Evolutionary conservation across 2,329 filamentous ascomycete genomes (phyloP), one percentile per base, ranked within the genome.

Genomic region (Microsporum ferrugineum): DNA sequence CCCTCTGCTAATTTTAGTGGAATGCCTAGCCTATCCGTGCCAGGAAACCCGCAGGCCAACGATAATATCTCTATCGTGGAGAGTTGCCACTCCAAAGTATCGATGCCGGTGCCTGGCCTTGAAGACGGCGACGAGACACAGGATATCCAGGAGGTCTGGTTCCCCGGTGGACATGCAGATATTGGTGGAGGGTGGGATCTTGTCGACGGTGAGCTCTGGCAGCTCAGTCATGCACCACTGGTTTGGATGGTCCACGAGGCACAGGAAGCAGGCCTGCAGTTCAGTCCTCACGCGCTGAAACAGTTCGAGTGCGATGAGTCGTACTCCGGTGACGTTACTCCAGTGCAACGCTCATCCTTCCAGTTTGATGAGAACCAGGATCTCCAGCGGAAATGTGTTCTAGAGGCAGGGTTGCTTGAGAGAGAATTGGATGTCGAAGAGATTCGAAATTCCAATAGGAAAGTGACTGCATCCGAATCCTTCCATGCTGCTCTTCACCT

Each of bases 201-300:
- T 5, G 65, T 66, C 1, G 66, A 68, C 6, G 65, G 66, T 3
- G 68, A 70, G 61, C 65, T 62, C 33, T 68, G 69, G 65, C 65
- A 68, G 7, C 62, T 82, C 68, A 80, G 78, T 34, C 78, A 82
- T 62, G 73, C 80, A n/a, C 75, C 80, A 1, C 70, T 82, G 0
- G 75, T 75, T 7, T 82, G 80, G 80, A 82, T 82, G 79, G 76
- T 82, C 53, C 73, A 75, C 1, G 79, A 81, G 64, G 69, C 83
- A 1, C 76, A 80, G 62, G 78, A 76, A 53, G 88, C 88, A 0
- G 88, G 88, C 0, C 79, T 92, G 14, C 75, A 78, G 0, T 89
- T 94, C 63, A 88, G 92, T 66, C 71, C 81, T 0, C 80, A 82
- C 34, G 89, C 88, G 67, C 79, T 90, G 12, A 78, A 80, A 14